phyloP scores from a whole-genome alignment of 148 eudicot species.

The Mesembryanthemum crystallinum region DNA sequence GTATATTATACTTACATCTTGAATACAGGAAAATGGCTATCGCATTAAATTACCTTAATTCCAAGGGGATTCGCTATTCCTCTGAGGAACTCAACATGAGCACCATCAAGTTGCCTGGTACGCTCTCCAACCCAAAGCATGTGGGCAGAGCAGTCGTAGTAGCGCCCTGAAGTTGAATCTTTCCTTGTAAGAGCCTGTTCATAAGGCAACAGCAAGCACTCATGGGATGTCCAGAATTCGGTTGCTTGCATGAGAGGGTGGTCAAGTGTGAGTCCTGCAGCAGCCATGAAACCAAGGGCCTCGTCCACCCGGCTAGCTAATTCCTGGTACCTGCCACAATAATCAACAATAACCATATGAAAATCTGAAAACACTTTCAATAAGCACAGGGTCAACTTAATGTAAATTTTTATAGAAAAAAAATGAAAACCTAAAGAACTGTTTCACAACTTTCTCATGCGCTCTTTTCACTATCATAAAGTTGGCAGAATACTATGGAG shows the following conservation, averaged over 20 bases:
- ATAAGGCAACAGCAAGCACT: slow-evolving; percentile 84
- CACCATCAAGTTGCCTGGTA: slow-evolving; percentile 91
- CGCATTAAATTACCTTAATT: slow-evolving; percentile 57
- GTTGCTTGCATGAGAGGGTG: slow-evolving; percentile 83
- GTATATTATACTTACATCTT: not conserved
- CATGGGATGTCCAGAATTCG: slow-evolving; percentile 96
- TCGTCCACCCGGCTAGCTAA: slow-evolving; percentile 87
- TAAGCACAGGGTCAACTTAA: not conserved
- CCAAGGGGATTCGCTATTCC: slow-evolving; percentile 96
- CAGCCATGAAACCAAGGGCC: slow-evolving; percentile 94
- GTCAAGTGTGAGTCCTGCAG: slow-evolving; percentile 88
- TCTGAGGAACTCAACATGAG: slow-evolving; percentile 87
- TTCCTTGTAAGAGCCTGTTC: slow-evolving; percentile 83
- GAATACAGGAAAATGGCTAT: not conserved
- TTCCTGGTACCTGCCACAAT: slow-evolving; percentile 65
- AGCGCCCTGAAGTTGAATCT: slow-evolving; percentile 83
- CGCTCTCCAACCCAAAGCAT: slow-evolving; percentile 92
- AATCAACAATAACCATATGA: not conserved
- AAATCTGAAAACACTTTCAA: not conserved
- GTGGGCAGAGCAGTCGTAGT: slow-evolving; percentile 96
- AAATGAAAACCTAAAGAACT: not conserved
- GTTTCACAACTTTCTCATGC: not conserved
- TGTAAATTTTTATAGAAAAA: not conserved
- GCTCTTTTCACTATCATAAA: not conserved
- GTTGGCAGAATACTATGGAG: too few relatives aligned